Base-by-base conservation (phyloP, 768 basidiomycete genomes). In the Lepiota brunneoincarnata region DNA sequence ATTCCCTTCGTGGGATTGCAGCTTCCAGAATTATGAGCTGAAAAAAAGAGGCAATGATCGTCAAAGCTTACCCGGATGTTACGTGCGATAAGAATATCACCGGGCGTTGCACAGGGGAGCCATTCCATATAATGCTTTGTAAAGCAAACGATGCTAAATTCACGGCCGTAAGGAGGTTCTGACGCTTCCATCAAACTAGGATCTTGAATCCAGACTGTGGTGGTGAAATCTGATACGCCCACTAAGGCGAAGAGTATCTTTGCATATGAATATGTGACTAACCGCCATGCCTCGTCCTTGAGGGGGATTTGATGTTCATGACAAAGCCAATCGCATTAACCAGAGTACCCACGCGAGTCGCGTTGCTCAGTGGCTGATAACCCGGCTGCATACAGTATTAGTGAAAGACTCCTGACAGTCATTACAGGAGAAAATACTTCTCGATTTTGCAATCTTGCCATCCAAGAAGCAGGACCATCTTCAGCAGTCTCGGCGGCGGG, bases 121-220 rank as follows among this genome's bases (percentile, higher is more conserved):
- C 53, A 54, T 18, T 54, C 53, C 53, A 41, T 31, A 23, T 40
- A 41, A 5, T 35, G 18, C n/a, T 41, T 48, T 5, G 47, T 44
- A 20, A 54, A 54, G 20, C 40, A 31, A 9, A 23, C 21, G 15
- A 54, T 20, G 9, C 18, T 48, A 26, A 47, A 41, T 5, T 54
- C 45, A 6, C 6, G 17, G 10, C 15, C 12, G 18, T 35, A 6
- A 14, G 6, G 23, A 37, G 12, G 20, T 6, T 4, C 20, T 12
- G n/a, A 12, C 2, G 40, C 44, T 15, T 24, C 23, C 9, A 41
- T 34, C 34, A 40, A 40, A 47, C 38, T 48, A 6, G 53, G 45
- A 40, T 41, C 53, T 31, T 41, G 45, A 31, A 54, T 23, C 31
- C 24, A 23, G 35, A 54, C 46, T 6, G 11, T 54, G 18, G n/a